These are phyloP conservation scores for Chiua sp. DNA, from an alignment of 1,284 basidiomycete genomes.

Conservation along the genomic window DNA sequence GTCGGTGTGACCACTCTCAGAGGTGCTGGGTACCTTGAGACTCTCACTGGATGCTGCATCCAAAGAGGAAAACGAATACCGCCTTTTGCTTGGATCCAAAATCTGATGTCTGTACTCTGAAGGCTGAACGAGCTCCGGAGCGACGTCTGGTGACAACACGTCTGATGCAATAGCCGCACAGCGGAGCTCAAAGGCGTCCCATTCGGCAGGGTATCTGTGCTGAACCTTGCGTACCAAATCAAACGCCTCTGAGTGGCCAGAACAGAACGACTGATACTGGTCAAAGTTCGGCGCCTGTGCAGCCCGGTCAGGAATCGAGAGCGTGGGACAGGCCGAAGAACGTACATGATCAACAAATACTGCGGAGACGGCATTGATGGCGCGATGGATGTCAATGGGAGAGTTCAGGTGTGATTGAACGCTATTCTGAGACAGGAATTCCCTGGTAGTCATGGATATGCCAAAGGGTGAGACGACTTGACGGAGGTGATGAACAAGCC, in stretches of 20 bases:
- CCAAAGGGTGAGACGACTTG: slow-evolving; percentile 61
- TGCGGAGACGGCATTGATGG: slow-evolving; percentile 60
- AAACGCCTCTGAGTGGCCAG: slow-evolving; percentile 81
- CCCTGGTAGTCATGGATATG: slow-evolving; percentile 41
- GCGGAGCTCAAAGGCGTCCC: slow-evolving; percentile 82
- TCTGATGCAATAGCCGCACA: slow-evolving; percentile 62
- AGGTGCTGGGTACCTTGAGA: slow-evolving; percentile 30
- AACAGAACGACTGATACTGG: slow-evolving; percentile 84
- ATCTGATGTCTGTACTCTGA: slow-evolving; percentile 21
- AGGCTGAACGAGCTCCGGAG: not conserved
- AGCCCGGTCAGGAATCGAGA: slow-evolving; percentile 11
- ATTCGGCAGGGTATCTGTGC: slow-evolving; percentile 67
- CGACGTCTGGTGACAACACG: slow-evolving; percentile 30
- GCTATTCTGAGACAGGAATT: slow-evolving; percentile 18
- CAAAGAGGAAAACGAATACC: slow-evolving; percentile 40
- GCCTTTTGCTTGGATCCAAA: slow-evolving; percentile 35
- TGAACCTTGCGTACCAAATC: slow-evolving; percentile 72
- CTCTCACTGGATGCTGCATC: slow-evolving; percentile 33
- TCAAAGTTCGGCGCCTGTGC: slow-evolving; percentile 74
- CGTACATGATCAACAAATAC: slow-evolving; percentile 73
- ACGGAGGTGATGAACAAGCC: slow-evolving; percentile 66
- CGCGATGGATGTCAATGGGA: slow-evolving; percentile 39
- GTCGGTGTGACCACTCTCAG: slow-evolving; percentile 35
- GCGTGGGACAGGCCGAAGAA: slow-evolving; percentile 6
- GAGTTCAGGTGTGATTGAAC: slow-evolving; percentile 1